Evolutionary conservation across 139 green algal genomes (phyloP), one percentile per base, ranked within the genome.

Genomic region (Gonium pectorale): DNA sequence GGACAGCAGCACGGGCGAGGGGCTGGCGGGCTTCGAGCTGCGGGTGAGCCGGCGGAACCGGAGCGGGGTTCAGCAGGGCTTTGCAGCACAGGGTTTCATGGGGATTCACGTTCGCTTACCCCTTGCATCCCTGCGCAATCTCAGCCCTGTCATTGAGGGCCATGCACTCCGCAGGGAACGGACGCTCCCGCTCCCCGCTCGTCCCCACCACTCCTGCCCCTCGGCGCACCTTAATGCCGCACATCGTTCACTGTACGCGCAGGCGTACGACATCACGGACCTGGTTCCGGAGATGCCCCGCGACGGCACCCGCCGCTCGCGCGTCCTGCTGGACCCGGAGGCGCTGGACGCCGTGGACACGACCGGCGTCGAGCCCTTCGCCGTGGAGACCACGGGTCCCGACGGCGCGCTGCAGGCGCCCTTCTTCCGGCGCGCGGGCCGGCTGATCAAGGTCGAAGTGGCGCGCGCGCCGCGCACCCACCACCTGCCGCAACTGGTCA

Each of bases 221-320:
- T n/a, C n/a, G n/a, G n/a, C n/a, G n/a, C n/a, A n/a, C n/a, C n/a
- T n/a, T n/a, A n/a, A n/a, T n/a, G n/a, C n/a, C n/a, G n/a, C n/a
- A n/a, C n/a, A n/a, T n/a, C n/a, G n/a, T n/a, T n/a, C n/a, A n/a
- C n/a, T n/a, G n/a, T n/a, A n/a, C n/a, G n/a, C 40, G 15, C 80
- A 87, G 67, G 81, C 77, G 0, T 91, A 89, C 71, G 82, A 91
- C 71, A 67, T 91, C 66, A 87, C 87, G 2, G 54, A 85, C 46
- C 49, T 31, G 26, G 70, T 79, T 44, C 68, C 79, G 13, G 79
- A 85, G 29, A 49, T 75, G 64, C 79, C 79, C 46, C 51, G 24
- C 29, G 64, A 85, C 35, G 79, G 79, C 44, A 77, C 33, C 19
- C 64, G 64, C 64, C n/a, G n/a, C n/a, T 9, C 46, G 7, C 79